Evolutionary conservation across 805 yeast species (phyloP), one percentile per base, ranked within the genome.

Genomic region (Nakazawaea molendinolei): DNA sequence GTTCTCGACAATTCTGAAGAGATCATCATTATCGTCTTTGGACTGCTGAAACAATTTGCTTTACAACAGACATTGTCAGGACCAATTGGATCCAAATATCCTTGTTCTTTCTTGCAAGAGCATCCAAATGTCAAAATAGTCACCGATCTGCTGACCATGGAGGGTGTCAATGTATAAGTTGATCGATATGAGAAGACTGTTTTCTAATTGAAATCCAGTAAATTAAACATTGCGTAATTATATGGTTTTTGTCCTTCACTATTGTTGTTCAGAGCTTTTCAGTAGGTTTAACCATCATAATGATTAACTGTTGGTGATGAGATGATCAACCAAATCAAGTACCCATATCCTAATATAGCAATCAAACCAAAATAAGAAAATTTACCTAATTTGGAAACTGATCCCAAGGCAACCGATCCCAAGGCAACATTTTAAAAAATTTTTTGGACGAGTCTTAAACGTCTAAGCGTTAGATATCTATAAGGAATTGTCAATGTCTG

Each of bases 1-100:
- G 65, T 74, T 28, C 56, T 74, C 42, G 76, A 71, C 43, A 72
- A 65, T 47, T 71, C 79, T 2, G 61, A 69, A 33, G 79, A 74
- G 47, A 55, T 74, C 12, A 61, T 65, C 18, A 61, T 74, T 31
- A 60, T 74, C 22, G 79, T 72, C 1, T 62, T 74, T 48, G 80
- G 80, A 16, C 49, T 51, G 14, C 48, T 46, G 36, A 74, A 74
- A 53, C 51, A 54, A 31, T 57, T 51, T 39, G 79, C 79, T 15
- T 63, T 74, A 38, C 56, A 60, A 27, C 60, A 65, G 47, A 67
- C 77, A 8, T 43, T 71, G 8, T 40, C 51, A 28, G 73, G 70
- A 10, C 52, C 57, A 40, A 57, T 61, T 34, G 63, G 61, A 29
- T 36, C 72, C 4, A 49, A 50, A 10, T 67, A 59, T 40, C 81